Evolutionary conservation across 2,329 filamentous ascomycete species (phyloP).

Genomic region (Aureobasidium uvarum): DNA sequence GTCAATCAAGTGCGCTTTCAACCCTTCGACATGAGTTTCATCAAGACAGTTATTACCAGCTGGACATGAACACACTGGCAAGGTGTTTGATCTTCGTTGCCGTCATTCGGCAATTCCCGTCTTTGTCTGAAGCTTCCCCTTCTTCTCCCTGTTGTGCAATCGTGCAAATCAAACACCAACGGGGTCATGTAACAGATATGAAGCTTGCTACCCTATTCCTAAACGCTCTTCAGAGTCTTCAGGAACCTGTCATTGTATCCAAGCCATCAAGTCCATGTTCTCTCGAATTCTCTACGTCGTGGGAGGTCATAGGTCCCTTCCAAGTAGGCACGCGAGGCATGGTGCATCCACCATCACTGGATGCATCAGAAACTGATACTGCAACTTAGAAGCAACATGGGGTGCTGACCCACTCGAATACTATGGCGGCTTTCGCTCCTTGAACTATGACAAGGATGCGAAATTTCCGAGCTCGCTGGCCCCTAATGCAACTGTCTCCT

Average conservation of each 20-base stretch:
- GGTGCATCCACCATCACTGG: constrained; percentile 28
- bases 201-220: constrained; percentile 1
- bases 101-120: constrained; percentile 19
- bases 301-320: constrained; percentile 58
- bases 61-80: not conserved
- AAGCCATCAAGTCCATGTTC: not conserved
- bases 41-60: constrained; percentile 2
- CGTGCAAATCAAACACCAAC: constrained; percentile 14
- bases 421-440: constrained; percentile 52
- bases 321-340: constrained; percentile 59
- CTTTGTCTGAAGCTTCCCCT: constrained; percentile 1
- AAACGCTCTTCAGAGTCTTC: not conserved
- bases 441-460: constrained; percentile 45
- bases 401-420: constrained; percentile 58
- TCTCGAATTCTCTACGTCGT: constrained; percentile 41
- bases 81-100: constrained; percentile 16
- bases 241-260: not conserved
- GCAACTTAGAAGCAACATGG: constrained; percentile 55
- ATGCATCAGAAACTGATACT: constrained; percentile 25
- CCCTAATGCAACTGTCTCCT: constrained; percentile 51
- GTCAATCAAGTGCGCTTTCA: not conserved
- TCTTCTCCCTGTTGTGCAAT: not conserved
- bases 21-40: constrained; percentile 5
- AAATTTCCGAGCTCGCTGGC: constrained; percentile 53
- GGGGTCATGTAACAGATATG: constrained; percentile 4